phyloP scores from a whole-genome alignment of 805 yeast genomes.

The Kluyveromyces siamensis region DNA sequence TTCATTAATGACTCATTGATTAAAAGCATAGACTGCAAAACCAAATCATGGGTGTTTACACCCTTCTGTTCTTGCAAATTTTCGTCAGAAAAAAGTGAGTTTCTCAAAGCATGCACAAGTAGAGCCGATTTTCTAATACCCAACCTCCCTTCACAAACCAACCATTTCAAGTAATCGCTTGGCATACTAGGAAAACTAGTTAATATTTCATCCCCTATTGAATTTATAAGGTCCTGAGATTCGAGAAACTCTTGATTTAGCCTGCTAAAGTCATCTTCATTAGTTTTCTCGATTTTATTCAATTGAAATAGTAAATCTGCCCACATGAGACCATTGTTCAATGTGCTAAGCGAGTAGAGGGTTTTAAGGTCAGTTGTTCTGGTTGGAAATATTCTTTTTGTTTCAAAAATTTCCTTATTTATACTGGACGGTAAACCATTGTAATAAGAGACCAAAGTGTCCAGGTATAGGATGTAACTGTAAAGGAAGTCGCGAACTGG shows the following conservation, averaged over 20 bases:
- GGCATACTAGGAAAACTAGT: neutral
- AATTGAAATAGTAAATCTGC: neutral
- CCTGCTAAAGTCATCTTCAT: neutral
- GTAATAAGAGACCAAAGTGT: neutral
- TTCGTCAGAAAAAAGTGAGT: neutral
- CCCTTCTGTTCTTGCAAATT: neutral
- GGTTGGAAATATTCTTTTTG: neutral
- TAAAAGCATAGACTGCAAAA: neutral
- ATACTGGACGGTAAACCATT: neutral
- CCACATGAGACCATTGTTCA: neutral
- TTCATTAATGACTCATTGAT: slow-evolving; percentile 1
- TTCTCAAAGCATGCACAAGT: neutral
- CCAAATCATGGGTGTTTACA: neutral
- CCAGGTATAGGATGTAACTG: neutral
- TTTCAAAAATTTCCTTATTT: neutral
- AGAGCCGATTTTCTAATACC: slow-evolving; percentile 1
- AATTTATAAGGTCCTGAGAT: neutral
- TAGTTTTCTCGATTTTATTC: neutral
- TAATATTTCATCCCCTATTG: neutral
- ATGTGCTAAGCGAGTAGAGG: neutral
- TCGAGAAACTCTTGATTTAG: neutral
- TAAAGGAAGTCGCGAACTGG: neutral
- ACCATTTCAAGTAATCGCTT: neutral
- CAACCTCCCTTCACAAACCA: neutral
- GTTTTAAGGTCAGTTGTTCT: neutral